Percentiles rank a stretch among this genome's conserved stretches.
Evolutionary conservation across 1,139 yeast species (phyloP).

Genomic region (Wickerhamomyces sp.): DNA sequence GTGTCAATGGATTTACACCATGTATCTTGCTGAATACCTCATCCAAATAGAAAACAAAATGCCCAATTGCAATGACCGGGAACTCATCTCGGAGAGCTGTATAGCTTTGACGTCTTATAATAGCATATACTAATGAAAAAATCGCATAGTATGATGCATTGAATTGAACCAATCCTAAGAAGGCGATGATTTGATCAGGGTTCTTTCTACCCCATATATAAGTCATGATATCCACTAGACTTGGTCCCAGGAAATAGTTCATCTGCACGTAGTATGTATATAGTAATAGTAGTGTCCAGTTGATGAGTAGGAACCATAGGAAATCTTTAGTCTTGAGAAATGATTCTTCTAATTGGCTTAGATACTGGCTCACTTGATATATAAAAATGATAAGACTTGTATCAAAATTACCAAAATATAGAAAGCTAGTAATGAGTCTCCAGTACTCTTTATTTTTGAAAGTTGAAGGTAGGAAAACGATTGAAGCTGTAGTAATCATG

Average conservation of each 20-base stretch:
- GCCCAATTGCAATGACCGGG: constrained; percentile 14
- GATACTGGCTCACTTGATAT: constrained; percentile 11
- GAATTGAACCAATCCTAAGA: constrained; percentile 10
- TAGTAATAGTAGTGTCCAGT: constrained; percentile 7
- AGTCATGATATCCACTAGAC: constrained; percentile 12
- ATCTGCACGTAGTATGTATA: constrained; percentile 8
- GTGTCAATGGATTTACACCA: constrained; percentile 17
- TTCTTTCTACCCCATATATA: constrained; percentile 20
- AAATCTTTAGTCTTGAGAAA: constrained; percentile 10
- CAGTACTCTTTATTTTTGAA: constrained; percentile 15
- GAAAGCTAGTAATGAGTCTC: constrained; percentile 19
- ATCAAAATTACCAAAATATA: constrained; percentile 16
- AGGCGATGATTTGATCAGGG: constrained; percentile 12
- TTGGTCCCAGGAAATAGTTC: constrained; percentile 7
- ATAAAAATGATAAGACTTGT: constrained; percentile 9
- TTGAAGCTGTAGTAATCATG: constrained; percentile 5
- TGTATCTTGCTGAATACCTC: constrained; percentile 17
- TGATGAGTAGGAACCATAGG: constrained; percentile 19
- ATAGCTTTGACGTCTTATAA: constrained; percentile 2
- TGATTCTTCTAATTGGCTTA: constrained; percentile 14
- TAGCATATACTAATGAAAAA: constrained; percentile 1
- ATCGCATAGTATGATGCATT: constrained; percentile 13
- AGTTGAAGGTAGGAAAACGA: constrained; percentile 11
- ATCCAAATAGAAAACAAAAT: constrained; percentile 18
- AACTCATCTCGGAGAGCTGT: constrained; percentile 3